phyloP scores from a whole-genome alignment of 768 basidiomycete species.

The Rhodotorula graminis region DNA sequence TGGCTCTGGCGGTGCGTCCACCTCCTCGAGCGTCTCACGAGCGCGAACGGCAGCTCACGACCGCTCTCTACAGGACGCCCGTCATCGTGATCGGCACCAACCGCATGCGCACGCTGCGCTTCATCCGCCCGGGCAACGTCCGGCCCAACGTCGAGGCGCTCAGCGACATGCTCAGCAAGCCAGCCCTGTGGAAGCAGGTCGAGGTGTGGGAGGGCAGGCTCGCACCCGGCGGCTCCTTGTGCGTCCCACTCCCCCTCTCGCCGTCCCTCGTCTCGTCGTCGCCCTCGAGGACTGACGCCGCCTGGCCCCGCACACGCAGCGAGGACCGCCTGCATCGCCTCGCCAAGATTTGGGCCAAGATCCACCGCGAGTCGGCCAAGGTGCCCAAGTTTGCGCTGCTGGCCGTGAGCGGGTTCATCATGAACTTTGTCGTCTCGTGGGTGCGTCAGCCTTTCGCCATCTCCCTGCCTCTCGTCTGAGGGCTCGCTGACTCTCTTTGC shows the following conservation, averaged over 20 bases:
- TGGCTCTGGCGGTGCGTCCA: slow-evolving; percentile 35
- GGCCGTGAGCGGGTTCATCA: slow-evolving; percentile 24
- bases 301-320: neutral
- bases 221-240: slow-evolving; percentile 30
- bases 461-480: neutral
- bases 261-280: too few species aligned
- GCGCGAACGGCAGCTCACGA: neutral
- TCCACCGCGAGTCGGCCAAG: slow-evolving; percentile 24
- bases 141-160: slow-evolving; percentile 10
- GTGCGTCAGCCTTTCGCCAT: neutral
- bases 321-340: neutral
- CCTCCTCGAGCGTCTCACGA: neutral
- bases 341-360: slow-evolving; percentile 11
- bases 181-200: slow-evolving; percentile 16
- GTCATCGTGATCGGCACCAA: slow-evolving; percentile 29
- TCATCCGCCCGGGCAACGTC: slow-evolving; percentile 27
- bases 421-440: slow-evolving; percentile 30
- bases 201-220: slow-evolving; percentile 12
- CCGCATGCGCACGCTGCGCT: slow-evolving; percentile 10
- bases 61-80: neutral
- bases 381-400: slow-evolving; percentile 30
- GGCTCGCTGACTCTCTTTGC: accelerated
- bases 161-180: slow-evolving; percentile 7
- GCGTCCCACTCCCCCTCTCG: neutral
- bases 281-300: neutral